Conservation (phyloP, 768 basidiomycete genomes). For the Boletus speciosus region DNA sequence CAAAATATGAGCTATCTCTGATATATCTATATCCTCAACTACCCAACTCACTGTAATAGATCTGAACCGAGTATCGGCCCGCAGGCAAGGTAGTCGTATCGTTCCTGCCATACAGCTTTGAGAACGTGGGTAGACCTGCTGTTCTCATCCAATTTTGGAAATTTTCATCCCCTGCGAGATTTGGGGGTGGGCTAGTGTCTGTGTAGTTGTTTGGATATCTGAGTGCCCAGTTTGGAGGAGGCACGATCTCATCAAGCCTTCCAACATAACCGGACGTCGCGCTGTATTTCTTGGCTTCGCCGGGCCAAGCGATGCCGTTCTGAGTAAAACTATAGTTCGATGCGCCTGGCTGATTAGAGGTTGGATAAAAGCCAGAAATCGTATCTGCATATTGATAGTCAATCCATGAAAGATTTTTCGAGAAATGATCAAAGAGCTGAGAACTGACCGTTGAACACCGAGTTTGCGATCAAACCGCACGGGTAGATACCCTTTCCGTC, state of each 20-base stretch:
- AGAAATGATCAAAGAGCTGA: neutral
- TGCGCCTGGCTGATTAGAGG: constrained; percentile 38
- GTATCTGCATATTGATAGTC: constrained; percentile 57
- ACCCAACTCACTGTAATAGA: constrained; percentile 65
- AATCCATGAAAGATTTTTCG: neutral
- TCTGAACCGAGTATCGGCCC: constrained; percentile 72
- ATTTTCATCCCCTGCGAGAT: constrained; percentile 77
- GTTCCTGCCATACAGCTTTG: constrained; percentile 92
- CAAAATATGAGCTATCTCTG: constrained; percentile 2
- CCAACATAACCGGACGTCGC: constrained; percentile 49
- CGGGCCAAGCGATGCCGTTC: constrained; percentile 91
- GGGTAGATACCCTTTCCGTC: constrained; percentile 74
- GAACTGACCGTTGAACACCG: constrained; percentile 82
- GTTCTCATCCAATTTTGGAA: constrained; percentile 99
- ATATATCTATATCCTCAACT: neutral
- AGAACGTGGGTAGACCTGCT: constrained; percentile 93
- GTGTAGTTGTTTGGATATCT: constrained; percentile 78
- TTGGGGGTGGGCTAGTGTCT: constrained; percentile 57
- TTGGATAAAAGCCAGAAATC: constrained; percentile 57
- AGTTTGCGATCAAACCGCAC: constrained; percentile 97
- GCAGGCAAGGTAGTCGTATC: constrained; percentile 67
- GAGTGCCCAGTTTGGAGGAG: constrained; percentile 88
- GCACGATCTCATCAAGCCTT: constrained; percentile 64
- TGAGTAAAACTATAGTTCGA: constrained; percentile 70
- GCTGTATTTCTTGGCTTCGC: constrained; percentile 88